Percentiles rank a stretch among this genome's conserved stretches.
Conservation (phyloP, 345 rosid species). For the Excoecaria cochinchinensis region DNA sequence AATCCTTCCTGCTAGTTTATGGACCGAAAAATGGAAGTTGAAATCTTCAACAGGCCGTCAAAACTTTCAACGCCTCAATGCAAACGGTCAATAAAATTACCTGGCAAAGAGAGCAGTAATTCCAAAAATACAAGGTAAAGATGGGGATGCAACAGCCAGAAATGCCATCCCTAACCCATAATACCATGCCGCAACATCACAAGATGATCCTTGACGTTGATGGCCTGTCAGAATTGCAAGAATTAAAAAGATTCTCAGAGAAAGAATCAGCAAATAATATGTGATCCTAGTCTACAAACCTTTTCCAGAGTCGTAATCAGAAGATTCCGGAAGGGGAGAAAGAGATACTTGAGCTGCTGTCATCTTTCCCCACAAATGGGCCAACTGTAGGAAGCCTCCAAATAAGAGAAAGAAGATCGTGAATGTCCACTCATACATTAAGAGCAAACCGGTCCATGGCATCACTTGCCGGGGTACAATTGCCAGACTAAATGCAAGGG, state of each 20-base stretch:
- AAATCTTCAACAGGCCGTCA: background rate
- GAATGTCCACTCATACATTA: slow-evolving; percentile 88
- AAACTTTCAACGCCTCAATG: background rate
- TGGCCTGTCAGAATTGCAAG: slow-evolving; percentile 49
- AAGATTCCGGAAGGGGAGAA: slow-evolving; percentile 40
- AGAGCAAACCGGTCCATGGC: slow-evolving; percentile 88
- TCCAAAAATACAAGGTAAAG: slow-evolving; percentile 72
- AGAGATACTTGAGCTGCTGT: slow-evolving; percentile 49
- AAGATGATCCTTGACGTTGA: slow-evolving; percentile 54
- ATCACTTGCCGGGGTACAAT: slow-evolving; percentile 80
- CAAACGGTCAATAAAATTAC: slow-evolving; percentile 34
- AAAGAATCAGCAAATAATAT: background rate
- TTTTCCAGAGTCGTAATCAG: slow-evolving; percentile 68
- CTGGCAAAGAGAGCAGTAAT: slow-evolving; percentile 79
- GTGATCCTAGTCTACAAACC: slow-evolving; percentile 37
- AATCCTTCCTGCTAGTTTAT: background rate
- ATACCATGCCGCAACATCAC: slow-evolving; percentile 52
- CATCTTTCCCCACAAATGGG: slow-evolving; percentile 60
- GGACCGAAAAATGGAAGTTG: background rate
- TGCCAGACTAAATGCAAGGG: slow-evolving; percentile 60
- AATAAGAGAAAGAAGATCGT: slow-evolving; percentile 60
- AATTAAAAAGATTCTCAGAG: slow-evolving; percentile 2
- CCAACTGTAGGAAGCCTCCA: slow-evolving; percentile 64
- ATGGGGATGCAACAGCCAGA: slow-evolving; percentile 61
- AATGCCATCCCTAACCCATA: slow-evolving; percentile 75